A percentile compares a stretch with the other conserved stretches of the same genome.
These are phyloP conservation scores for Parietichytrium sp. DNA, from an alignment of 108 stramenopile genomes.

Conservation along the genomic window DNA sequence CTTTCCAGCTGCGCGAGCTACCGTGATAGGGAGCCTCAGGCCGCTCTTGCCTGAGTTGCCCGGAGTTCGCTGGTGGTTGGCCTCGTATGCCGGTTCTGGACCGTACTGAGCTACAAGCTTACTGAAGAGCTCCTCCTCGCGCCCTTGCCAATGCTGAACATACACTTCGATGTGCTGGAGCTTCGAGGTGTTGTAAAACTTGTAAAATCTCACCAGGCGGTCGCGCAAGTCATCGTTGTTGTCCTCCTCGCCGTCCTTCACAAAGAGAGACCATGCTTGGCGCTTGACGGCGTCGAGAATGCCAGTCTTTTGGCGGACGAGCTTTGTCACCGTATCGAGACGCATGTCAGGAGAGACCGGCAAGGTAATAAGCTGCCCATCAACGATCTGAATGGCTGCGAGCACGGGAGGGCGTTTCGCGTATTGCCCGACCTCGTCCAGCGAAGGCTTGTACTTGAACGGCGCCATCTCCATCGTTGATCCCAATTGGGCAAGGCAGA, in stretches of 20 bases:
- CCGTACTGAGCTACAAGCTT: neutral
- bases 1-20: conserved; percentile 3
- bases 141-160: conserved; percentile 14
- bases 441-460: conserved; percentile 60
- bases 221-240: conserved; percentile 18
- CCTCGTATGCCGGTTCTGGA: neutral
- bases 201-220: conserved; percentile 20
- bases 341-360: conserved; percentile 68
- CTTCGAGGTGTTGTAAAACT: conserved; percentile 22
- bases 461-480: conserved; percentile 59
- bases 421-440: conserved; percentile 68
- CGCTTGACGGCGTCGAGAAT: conserved; percentile 26
- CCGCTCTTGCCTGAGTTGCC: neutral
- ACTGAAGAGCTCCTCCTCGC: conserved; percentile 13
- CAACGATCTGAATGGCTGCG: conserved; percentile 64
- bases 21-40: conserved; percentile 25
- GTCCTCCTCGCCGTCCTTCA: neutral
- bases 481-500: conserved; percentile 63
- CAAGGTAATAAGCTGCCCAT: conserved; percentile 62
- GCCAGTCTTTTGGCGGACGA: conserved; percentile 20
- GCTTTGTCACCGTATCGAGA: conserved; percentile 61
- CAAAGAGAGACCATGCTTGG: neutral
- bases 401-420: conserved; percentile 67
- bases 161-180: conserved; percentile 1
- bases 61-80: neutral